Evolutionary conservation across 768 basidiomycete species (phyloP), one percentile per base, ranked within the genome.

Genomic region (Coprinopsis sp.): DNA sequence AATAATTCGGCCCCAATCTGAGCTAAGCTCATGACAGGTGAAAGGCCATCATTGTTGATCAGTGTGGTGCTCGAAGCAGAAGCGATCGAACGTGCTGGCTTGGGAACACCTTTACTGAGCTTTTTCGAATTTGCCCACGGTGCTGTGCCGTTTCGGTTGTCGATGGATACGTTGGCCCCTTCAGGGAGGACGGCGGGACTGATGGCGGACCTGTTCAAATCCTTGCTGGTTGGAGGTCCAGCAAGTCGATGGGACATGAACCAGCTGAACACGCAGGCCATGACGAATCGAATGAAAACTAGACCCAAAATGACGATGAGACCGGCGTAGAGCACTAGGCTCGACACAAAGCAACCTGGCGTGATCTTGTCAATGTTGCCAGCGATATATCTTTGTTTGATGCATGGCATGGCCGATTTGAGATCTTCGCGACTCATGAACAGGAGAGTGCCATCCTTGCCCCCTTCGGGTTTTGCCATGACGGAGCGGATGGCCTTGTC

Each of bases 201-300:
- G 62, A 99, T 90, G 41, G 82, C 95, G 12, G 84, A 79, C 34
- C 91, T 77, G 53, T 84, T 82, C 28, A 97, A 73, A 42, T 90
- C 76, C 49, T 75, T 76, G 51, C 64, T 81, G 51, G 77, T 77
- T 0, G 90, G 90, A 21, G 90, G 81, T 10, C 82, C 81, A 14
- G 92, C 87, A 27, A 98, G 76, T 45, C 77, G 77, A 6, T 78
- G 79, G 8, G 93, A 94, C 39, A 98, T 69, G 71, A 91, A 95
- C 96, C 96, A 99, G 58, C 82, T 92, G 76, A 98, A 99, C 33
- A 95, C 64, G 63, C 91, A 91, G 1, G 96, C 96, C 95, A 99
- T 97, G 56, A 76, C 65, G 67, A 98, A 99, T 28, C 96, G 89
- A 25, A 91, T 82, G 51, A 97, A 66, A 25, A 99, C 89, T 50